A percentile compares a stretch with the other conserved stretches of the same genome.
phyloP scores from a whole-genome alignment of 2,329 filamentous ascomycete genomes.

The Fusarium abutilonis region DNA sequence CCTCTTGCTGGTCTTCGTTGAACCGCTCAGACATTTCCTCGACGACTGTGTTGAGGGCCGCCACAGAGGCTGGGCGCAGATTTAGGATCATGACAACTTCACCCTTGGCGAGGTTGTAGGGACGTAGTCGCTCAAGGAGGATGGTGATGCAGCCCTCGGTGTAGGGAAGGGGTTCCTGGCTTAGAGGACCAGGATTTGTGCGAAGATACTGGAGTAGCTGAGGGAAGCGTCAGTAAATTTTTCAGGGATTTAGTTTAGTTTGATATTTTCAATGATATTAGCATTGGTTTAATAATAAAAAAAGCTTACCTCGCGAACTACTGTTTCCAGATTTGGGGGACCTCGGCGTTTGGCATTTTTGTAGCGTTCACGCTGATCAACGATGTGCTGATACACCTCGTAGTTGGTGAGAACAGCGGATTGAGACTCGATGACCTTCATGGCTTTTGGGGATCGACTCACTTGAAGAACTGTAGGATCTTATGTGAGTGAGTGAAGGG shows the following conservation, averaged over 20 bases:
- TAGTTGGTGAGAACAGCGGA: slow-evolving; percentile 76
- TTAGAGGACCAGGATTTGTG: slow-evolving; percentile 64
- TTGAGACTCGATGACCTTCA: slow-evolving; percentile 79
- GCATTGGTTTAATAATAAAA: slow-evolving; percentile 2
- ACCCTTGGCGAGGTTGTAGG: slow-evolving; percentile 71
- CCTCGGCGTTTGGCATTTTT: slow-evolving; percentile 61
- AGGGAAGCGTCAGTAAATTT: slow-evolving; percentile 10
- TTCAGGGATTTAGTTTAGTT: neutral
- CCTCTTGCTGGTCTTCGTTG: slow-evolving; percentile 65
- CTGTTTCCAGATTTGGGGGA: slow-evolving; percentile 67
- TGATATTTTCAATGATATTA: neutral
- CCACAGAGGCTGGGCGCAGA: slow-evolving; percentile 66
- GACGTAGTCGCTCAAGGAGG: slow-evolving; percentile 65
- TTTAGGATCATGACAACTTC: slow-evolving; percentile 76
- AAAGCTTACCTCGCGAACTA: slow-evolving; percentile 70
- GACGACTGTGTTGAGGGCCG: slow-evolving; percentile 69
- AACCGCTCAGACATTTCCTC: slow-evolving; percentile 73
- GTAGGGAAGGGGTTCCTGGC: slow-evolving; percentile 64
- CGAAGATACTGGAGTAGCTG: slow-evolving; percentile 71
- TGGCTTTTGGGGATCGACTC: slow-evolving; percentile 45
- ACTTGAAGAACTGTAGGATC: neutral
- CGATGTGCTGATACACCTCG: slow-evolving; percentile 75
- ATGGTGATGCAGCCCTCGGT: slow-evolving; percentile 60
- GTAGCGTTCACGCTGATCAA: slow-evolving; percentile 63
- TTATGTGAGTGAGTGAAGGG: slow-evolving; percentile 7